Conservation (phyloP, 495 filamentous ascomycete genomes). For the Xylaria sp. region DNA sequence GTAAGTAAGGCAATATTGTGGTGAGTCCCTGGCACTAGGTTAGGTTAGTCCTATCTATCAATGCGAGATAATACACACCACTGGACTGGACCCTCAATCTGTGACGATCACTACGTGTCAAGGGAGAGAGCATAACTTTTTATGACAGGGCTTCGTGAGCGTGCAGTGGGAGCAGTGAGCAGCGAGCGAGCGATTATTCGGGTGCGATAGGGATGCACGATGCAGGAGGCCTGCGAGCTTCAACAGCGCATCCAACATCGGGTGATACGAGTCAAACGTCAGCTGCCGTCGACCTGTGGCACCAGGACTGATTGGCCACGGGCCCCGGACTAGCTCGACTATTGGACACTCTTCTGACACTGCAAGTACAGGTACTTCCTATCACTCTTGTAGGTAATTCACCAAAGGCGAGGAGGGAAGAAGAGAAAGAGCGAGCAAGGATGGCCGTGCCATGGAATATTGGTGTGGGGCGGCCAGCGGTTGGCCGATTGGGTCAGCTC, state of each 20-base stretch:
- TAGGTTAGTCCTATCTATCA: too few relatives aligned
- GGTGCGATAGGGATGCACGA: background rate
- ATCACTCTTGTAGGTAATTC: background rate
- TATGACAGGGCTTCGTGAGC: conserved; percentile 2
- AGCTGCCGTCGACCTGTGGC: background rate
- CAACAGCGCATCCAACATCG: background rate
- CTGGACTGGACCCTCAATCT: background rate
- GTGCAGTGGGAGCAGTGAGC: background rate
- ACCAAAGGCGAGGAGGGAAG: background rate
- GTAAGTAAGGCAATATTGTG: background rate
- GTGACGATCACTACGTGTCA: background rate
- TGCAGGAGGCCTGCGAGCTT: conserved; percentile 10
- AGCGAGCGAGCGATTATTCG: too few relatives aligned
- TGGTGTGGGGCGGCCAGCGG: background rate
- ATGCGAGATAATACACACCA: background rate
- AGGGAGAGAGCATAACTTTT: background rate
- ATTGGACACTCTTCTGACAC: conserved; percentile 4
- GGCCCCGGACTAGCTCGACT: background rate
- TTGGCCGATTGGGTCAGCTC: conserved; percentile 11
- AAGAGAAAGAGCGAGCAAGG: background rate
- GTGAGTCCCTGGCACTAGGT: conserved; percentile 3
- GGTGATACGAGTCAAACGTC: conserved; percentile 10
- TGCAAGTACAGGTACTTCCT: background rate
- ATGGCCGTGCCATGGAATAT: background rate
- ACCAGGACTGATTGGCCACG: conserved; percentile 18